These are phyloP conservation scores for Sporisorium graminicola DNA, from an alignment of 1,284 basidiomycete genomes.

Conservation along the genomic window DNA sequence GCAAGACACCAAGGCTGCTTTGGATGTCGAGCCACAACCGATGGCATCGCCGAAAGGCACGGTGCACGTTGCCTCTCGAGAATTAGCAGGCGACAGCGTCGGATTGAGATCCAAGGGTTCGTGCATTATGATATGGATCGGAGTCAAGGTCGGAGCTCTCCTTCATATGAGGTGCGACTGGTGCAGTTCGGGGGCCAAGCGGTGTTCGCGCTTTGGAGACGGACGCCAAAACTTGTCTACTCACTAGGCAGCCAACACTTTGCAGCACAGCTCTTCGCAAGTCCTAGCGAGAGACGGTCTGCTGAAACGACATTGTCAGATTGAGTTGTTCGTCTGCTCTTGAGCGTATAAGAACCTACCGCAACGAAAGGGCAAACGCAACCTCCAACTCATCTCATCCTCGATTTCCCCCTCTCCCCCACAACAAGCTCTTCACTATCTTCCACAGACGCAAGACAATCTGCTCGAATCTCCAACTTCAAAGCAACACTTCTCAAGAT, in stretches of 20 bases:
- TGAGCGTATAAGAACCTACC: constrained; percentile 21
- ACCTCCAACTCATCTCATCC: constrained; percentile 7
- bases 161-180: background rate
- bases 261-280: background rate
- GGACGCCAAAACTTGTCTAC: background rate
- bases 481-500: constrained; percentile 14
- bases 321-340: background rate
- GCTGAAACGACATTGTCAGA: background rate
- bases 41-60: background rate
- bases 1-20: too few species aligned
- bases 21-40: background rate
- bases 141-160: background rate
- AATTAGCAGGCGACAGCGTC: background rate
- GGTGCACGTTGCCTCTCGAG: background rate
- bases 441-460: background rate
- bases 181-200: background rate
- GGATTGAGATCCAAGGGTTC: background rate
- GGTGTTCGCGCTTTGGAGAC: background rate
- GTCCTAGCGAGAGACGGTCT: background rate
- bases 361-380: background rate
- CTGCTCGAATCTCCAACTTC: too few species aligned
- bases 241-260: background rate
- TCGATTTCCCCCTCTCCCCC: constrained; percentile 4
- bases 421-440: background rate
- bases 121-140: background rate